Base-by-base conservation (phyloP, 805 yeast species). In the Kodamaea leandrae region DNA sequence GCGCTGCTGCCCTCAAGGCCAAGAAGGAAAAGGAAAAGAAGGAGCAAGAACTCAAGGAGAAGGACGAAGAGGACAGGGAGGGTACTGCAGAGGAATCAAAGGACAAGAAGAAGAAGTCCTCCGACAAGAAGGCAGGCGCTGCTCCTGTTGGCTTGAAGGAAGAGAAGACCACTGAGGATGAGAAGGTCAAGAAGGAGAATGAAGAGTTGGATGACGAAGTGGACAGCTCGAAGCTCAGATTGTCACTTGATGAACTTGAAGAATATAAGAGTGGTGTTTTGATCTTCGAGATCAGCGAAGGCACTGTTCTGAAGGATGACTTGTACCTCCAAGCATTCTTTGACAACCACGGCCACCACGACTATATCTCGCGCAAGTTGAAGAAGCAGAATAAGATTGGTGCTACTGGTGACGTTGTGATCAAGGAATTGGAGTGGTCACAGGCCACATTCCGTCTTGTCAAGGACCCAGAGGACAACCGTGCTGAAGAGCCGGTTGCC, bases 361-460 rank as follows among this genome's bases (percentile, higher is more conserved):
- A 82, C 37, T 83, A 68, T 55, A 72, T 69, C 3, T 69, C 87
- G 35, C 77, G 79, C 12, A 69, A 68, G 45, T 65, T 85, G 43
- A 74, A 74, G 30, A 71, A 75, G 49, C 61, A 60, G 33, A 52
- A 48, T 19, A 55, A 58, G 35, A 47, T 72, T 42, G 68, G 66
- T 23, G 49, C 57, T 7, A 78, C 85, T 12, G 87, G 88, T 46
- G 96, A 89, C 60, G 81, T 67, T n/a, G 61, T 81, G 48, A 71
- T 90, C 44, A 83, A 81, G 47, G 95, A 90, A 60, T 68, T 90
- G 38, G 88, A 82, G 32, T 78, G 80, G 74, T 87, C 96, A 1
- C 64, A 72, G 36, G 72, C 80, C 1, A 71, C 76, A 2, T 72
- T 89, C 60, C 75, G 87, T 56, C 63, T 85, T 20, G 72, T 78